Evolutionary conservation across 2,329 filamentous ascomycete species (phyloP), one percentile per base, ranked within the genome.

Genomic region (Ceratocystis cacaofunesta): DNA sequence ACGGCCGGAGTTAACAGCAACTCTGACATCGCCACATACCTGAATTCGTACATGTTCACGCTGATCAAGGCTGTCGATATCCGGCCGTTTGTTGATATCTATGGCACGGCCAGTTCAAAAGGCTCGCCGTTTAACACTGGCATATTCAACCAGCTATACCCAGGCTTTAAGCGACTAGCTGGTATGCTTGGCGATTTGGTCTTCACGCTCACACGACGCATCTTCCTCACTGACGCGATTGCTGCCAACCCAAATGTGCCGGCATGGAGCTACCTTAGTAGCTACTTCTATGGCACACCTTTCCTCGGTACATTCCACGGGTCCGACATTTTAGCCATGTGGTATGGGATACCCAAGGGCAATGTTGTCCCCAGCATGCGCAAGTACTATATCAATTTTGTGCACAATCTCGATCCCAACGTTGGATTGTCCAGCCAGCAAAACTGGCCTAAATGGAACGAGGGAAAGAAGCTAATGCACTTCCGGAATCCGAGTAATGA

Each of bases 251-350:
- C 78, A 0, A 71, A 74, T 17, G 78, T 84, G 0, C 78, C 79
- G 0, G 74, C 74, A 2, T 88, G 83, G 83, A 83, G 80, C 0
- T 88, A 86, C 71, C 76, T 87, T 3, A 74, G 80, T 0, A 80
- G 79, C 0, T 86, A 86, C 70, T 73, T 82, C 71, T 79, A 84
- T 69, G 82, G 80, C 1, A 82, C 80, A 0, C 82, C 85, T 0
- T 72, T 87, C 19, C 71, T 88, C 0, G 85, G 85, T 1, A 87
- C 85, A 0, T 85, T 84, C 73, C 85, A 88, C 68, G 83, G 74
- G 5, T 78, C 77, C 0, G 84, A 86, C 65, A 68, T 86, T 0
- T 67, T 85, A 12, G 77, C 82, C 66, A 76, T 82, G 0, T 84
- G 83, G 69, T 79, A 77, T 41, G 80, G 80, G 0, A 73, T 82